A percentile compares a stretch with the other conserved stretches of the same genome.
These are phyloP conservation scores for Heimioporus retisporus DNA, from an alignment of 1,284 basidiomycete species.

Conservation along the genomic window DNA sequence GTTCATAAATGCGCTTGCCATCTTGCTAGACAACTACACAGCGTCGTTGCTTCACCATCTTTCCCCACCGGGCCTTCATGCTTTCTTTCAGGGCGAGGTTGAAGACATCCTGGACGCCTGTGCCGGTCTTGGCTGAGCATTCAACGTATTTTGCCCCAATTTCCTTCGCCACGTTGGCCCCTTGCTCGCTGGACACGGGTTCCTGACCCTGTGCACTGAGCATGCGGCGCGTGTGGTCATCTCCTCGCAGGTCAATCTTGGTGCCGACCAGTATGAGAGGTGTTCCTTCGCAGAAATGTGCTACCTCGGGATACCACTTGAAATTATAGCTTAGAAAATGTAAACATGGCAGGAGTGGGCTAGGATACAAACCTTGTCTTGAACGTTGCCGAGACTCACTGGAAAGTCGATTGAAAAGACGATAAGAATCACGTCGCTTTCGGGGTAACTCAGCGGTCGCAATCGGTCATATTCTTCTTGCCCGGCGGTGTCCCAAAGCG, in stretches of 20 bases:
- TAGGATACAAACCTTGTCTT: slow-evolving; percentile 79
- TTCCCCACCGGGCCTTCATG: slow-evolving; percentile 80
- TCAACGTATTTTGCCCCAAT: slow-evolving; percentile 98
- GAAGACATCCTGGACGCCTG: slow-evolving; percentile 95
- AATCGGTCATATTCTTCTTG: slow-evolving; percentile 99
- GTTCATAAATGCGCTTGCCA: slow-evolving; percentile 20
- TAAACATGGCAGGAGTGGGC: neutral
- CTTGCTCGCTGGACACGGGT: slow-evolving; percentile 87
- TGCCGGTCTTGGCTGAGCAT: slow-evolving; percentile 94
- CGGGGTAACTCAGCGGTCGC: slow-evolving; percentile 95
- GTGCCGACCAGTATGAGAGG: slow-evolving; percentile 95
- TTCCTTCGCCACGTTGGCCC: slow-evolving; percentile 84
- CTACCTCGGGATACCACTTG: slow-evolving; percentile 98
- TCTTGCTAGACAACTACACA: slow-evolving; percentile 79
- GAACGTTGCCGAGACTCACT: slow-evolving; percentile 94
- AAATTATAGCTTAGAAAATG: slow-evolving; percentile 26
- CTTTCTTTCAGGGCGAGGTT: slow-evolving; percentile 91
- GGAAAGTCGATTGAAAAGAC: slow-evolving; percentile 99
- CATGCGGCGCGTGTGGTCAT: slow-evolving; percentile 92
- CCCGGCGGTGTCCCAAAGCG: slow-evolving; percentile 98
- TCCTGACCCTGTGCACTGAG: slow-evolving; percentile 92
- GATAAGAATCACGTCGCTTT: slow-evolving; percentile 96
- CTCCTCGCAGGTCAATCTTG: slow-evolving; percentile 92
- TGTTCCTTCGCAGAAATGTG: slow-evolving; percentile 96
- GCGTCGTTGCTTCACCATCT: slow-evolving; percentile 76